Conservation (phyloP, 176 grass and related monocot species). For the Oryza longistaminata region DNA sequence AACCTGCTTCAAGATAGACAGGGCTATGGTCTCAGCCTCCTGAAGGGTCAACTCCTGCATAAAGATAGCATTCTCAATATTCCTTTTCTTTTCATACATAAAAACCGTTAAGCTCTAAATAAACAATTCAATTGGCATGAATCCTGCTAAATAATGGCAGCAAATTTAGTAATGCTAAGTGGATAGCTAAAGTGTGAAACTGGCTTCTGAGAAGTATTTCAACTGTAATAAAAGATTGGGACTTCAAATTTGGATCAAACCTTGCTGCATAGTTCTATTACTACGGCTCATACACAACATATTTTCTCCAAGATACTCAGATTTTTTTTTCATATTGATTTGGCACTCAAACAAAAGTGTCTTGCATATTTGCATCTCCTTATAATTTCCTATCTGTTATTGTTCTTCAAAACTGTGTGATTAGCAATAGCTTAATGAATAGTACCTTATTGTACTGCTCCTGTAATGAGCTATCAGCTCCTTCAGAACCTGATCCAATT, state of each 20-base stretch:
- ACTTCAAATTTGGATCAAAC: background rate
- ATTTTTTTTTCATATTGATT: background rate
- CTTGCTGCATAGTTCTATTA: background rate
- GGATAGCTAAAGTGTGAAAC: background rate
- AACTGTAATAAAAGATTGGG: background rate
- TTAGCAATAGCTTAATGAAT: background rate
- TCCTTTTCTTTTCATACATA: background rate
- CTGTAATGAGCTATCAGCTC: constrained; percentile 94
- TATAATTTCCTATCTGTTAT: background rate
- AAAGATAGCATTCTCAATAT: background rate
- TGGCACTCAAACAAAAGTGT: background rate
- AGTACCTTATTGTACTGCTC: constrained; percentile 94
- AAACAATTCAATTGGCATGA: background rate
- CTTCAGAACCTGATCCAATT: constrained; percentile 96
- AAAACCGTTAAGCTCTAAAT: background rate
- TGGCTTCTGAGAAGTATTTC: constrained; percentile 1
- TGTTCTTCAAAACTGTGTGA: background rate
- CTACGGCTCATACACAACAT: background rate
- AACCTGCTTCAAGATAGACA: constrained; percentile 94
- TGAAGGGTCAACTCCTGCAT: constrained; percentile 76
- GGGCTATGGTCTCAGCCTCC: constrained; percentile 90
- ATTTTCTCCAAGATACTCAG: background rate
- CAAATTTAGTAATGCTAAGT: background rate
- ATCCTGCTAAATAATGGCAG: background rate
- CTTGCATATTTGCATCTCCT: background rate